Evolutionary conservation across 345 rosid genomes (phyloP).

Genomic region (Abelmoschus esculentus): DNA sequence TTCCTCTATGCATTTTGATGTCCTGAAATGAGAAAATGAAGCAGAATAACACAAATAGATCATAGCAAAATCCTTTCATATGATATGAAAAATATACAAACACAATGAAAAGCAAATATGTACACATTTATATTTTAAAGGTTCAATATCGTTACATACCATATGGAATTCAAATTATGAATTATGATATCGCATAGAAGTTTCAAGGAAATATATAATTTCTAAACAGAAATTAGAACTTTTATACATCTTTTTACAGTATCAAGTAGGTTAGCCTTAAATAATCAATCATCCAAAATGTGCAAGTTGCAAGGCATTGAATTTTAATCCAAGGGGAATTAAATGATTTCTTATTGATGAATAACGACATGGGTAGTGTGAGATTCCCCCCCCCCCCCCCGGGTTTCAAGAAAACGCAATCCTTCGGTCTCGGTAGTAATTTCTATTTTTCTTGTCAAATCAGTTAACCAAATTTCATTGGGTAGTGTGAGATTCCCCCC

Average conservation of each 20-base stretch:
- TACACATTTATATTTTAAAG: background rate
- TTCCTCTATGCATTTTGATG: conserved; percentile 61
- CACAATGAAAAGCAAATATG: background rate
- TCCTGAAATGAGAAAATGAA: conserved; percentile 43
- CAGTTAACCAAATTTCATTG: background rate
- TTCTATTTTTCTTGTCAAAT: background rate
- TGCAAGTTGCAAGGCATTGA: background rate
- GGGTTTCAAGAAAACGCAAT: background rate
- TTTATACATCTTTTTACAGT: background rate
- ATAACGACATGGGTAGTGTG: background rate
- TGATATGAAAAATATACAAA: background rate
- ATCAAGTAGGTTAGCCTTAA: background rate
- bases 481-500: too few species aligned
- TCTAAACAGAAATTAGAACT: background rate
- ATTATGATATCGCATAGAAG: background rate
- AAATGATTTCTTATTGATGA: background rate
- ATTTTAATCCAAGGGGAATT: background rate
- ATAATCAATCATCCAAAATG: background rate
- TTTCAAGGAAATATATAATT: background rate
- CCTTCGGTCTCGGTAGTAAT: background rate
- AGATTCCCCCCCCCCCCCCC: background rate
- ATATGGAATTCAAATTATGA: background rate
- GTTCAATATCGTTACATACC: background rate
- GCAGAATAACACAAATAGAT: background rate
- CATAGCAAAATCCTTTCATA: background rate